Evolutionary conservation across 768 basidiomycete species (phyloP).

Genomic region (Termitomyces bulborhizus): DNA sequence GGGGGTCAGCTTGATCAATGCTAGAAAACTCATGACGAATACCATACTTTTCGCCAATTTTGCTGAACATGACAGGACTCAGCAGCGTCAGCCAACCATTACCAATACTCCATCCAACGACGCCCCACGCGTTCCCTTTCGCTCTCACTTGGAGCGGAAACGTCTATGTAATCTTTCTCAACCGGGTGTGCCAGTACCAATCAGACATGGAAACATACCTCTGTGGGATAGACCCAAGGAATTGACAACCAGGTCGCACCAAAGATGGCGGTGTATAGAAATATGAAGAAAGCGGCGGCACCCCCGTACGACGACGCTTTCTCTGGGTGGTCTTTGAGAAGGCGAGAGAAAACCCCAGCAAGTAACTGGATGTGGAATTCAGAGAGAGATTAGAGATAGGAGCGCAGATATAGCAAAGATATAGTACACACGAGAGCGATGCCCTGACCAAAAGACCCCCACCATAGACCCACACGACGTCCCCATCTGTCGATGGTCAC

Average conservation of each 20-base stretch:
- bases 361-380: slow-evolving; percentile 21
- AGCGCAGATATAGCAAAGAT: background rate
- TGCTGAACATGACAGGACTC: slow-evolving; percentile 38
- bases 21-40: background rate
- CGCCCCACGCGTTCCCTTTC: slow-evolving; percentile 41
- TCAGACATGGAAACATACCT: slow-evolving; percentile 10
- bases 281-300: slow-evolving; percentile 37
- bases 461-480: slow-evolving; percentile 37
- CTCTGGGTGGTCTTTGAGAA: slow-evolving; percentile 34
- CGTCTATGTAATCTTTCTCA: slow-evolving; percentile 19
- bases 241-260: slow-evolving; percentile 43
- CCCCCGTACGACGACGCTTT: slow-evolving; percentile 33
- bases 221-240: slow-evolving; percentile 30
- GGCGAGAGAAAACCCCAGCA: slow-evolving; percentile 33
- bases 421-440: slow-evolving; percentile 17
- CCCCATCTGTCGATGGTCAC: slow-evolving; percentile 38
- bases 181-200: background rate
- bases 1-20: background rate
- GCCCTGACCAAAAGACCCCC: slow-evolving; percentile 39
- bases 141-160: slow-evolving; percentile 38
- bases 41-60: slow-evolving; percentile 29
- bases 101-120: slow-evolving; percentile 37
- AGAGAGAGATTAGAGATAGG: background rate
- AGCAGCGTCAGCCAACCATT: slow-evolving; percentile 38
- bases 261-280: slow-evolving; percentile 36